Percentiles rank a stretch among this genome's conserved stretches.
phyloP scores from a whole-genome alignment of 768 basidiomycete species.

The Mycena epipterygia region DNA sequence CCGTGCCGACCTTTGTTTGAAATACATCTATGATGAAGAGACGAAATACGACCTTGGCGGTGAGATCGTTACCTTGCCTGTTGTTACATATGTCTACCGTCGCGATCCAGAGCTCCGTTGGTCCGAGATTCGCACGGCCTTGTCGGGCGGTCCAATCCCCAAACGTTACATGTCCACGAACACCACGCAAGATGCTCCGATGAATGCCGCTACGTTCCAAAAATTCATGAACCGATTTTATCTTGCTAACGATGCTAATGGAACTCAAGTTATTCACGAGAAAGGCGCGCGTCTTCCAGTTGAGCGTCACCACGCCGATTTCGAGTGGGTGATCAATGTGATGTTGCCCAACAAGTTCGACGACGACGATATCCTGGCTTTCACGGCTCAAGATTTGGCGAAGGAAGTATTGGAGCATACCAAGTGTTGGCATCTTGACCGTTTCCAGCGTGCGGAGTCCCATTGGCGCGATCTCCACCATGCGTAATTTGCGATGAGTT shows the following conservation, averaged over 20 bases:
- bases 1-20: background rate
- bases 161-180: background rate
- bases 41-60: background rate
- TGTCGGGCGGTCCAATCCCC: background rate
- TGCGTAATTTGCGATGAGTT: background rate
- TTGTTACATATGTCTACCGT: background rate
- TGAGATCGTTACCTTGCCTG: background rate
- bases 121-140: background rate
- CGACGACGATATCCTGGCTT: background rate
- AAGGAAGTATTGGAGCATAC: background rate
- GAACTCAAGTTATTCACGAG: background rate
- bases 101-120: background rate
- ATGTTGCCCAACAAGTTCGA: background rate
- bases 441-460: background rate
- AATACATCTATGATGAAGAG: background rate
- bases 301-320: background rate
- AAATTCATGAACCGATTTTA: background rate
- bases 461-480: background rate
- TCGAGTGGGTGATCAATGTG: background rate
- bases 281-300: background rate
- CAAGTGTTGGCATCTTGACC: background rate
- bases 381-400: background rate
- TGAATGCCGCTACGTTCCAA: constrained; percentile 4
- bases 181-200: background rate
- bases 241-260: background rate